Evolutionary conservation across 2,329 filamentous ascomycete species (phyloP), one percentile per base, ranked within the genome.

Genomic region (Acrodontium crateriforme): DNA sequence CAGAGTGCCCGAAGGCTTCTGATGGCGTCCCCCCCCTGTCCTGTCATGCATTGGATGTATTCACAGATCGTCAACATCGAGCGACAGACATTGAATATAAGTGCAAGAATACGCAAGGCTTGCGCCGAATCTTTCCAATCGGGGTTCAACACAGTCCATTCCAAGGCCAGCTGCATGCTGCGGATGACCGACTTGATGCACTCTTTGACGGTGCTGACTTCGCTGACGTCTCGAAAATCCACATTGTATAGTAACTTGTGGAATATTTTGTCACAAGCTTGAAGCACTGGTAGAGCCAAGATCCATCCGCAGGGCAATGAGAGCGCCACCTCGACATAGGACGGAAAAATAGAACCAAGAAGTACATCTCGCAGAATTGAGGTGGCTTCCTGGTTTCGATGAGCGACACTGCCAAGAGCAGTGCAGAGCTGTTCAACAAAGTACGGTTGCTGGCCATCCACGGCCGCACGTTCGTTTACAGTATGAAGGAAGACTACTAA

Each of bases 401-500:
- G 65, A 18, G 55, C 51, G 1, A 46, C 51, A 3, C 55, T 52
- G 15, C 49, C 52, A 44, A 72, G 61, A 3, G 68, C 66, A 1
- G 56, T 54, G 20, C 54, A 52, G 4, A 74, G 47, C 39, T 75
- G 71, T 7, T 59, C 52, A 28, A 65, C 55, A 6, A 77, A 58
- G 40, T 71, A 70, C 1, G 38, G 38, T 37, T 74, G 70, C 36
- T 72, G 61, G n/a, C 58, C 55, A 31, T 74, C 70, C 5, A 66
- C 49, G 2, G 67, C 66, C 1, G 71, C 69, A 30, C 69, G 58
- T 43, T 74, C 69, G 9, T 62, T 64, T 5, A 75, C 62, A 4
- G 63, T 65, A 30, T 74, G 68, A 9, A 76, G 47, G 46, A 74
- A 76, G n/a, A 58, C 56, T 5, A 59, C 62, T 18, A 75, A 53